Conservation (phyloP, 2,329 filamentous ascomycete species). For the Diaporthe sp. region DNA sequence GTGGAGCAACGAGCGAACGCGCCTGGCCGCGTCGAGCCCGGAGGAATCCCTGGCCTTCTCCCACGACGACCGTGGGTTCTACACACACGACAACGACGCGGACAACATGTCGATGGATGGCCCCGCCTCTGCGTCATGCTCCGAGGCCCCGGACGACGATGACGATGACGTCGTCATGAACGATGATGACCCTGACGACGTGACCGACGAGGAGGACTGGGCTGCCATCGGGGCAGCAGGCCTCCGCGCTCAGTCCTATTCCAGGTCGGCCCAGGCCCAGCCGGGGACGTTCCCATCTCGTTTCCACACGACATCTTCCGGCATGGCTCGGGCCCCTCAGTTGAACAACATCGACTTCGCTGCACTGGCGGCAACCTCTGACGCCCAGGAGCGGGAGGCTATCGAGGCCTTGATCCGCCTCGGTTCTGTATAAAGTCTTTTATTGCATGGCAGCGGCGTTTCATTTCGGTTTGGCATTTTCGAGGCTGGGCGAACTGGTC, state of each 20-base stretch:
- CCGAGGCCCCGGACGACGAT: slow-evolving; percentile 78
- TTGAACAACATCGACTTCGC: slow-evolving; percentile 66
- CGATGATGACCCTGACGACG: slow-evolving; percentile 83
- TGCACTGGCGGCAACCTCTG: slow-evolving; percentile 65
- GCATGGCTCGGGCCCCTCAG: slow-evolving; percentile 68
- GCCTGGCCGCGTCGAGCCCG: slow-evolving; percentile 70
- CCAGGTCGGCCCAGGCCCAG: slow-evolving; percentile 71
- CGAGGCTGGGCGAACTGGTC: slow-evolving; percentile 25
- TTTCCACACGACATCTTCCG: slow-evolving; percentile 62
- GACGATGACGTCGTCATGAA: slow-evolving; percentile 72
- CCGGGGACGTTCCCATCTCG: slow-evolving; percentile 63
- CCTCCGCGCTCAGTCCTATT: slow-evolving; percentile 77
- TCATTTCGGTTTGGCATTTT: slow-evolving; percentile 43
- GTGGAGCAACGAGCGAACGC: slow-evolving; percentile 61
- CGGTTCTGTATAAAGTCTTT: slow-evolving; percentile 78
- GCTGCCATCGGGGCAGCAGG: slow-evolving; percentile 88
- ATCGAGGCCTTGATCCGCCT: slow-evolving; percentile 85
- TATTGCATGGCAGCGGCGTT: slow-evolving; percentile 69
- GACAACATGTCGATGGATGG: slow-evolving; percentile 94
- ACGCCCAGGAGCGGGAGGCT: slow-evolving; percentile 84
- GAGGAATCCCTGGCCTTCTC: slow-evolving; percentile 83
- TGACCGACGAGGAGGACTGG: slow-evolving; percentile 98
- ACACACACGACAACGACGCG: slow-evolving; percentile 81
- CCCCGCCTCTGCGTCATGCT: slow-evolving; percentile 79
- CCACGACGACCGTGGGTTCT: slow-evolving; percentile 75